These are phyloP conservation scores for Furcasterigmium furcatum DNA, from an alignment of 2,329 filamentous ascomycete species.

Conservation along the genomic window DNA sequence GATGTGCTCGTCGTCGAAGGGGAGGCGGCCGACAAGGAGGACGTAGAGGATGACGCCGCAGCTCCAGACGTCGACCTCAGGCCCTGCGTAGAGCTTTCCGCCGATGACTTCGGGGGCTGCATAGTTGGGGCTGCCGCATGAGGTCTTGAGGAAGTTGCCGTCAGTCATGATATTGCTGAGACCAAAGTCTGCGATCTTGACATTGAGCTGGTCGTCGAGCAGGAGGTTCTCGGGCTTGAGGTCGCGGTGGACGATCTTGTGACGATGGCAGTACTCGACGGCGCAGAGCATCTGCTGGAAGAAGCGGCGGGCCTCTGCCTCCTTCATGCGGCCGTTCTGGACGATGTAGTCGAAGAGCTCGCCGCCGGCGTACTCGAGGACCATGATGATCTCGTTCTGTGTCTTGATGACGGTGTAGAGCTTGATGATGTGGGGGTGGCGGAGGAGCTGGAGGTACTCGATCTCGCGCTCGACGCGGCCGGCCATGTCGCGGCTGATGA, in stretches of 20 bases:
- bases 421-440: constrained; percentile 99
- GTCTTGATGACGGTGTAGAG: constrained; percentile 98
- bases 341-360: constrained; percentile 99
- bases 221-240: constrained; percentile 96
- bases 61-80: constrained; percentile 98
- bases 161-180: constrained; percentile 99
- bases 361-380: constrained; percentile 93
- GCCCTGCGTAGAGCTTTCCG: constrained; percentile 94
- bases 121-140: constrained; percentile 97
- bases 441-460: constrained; percentile 90
- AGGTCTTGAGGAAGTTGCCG: constrained; percentile 97
- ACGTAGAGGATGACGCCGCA: constrained; percentile 89
- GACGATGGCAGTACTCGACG: constrained; percentile 96
- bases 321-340: constrained; percentile 85
- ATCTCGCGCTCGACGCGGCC: constrained; percentile 97
- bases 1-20: constrained; percentile 98
- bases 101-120: constrained; percentile 97
- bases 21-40: constrained; percentile 75
- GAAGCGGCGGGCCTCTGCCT: constrained; percentile 91
- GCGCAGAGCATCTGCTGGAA: constrained; percentile 99
- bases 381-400: constrained; percentile 94
- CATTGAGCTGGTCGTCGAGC: constrained; percentile 91
- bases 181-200: constrained; percentile 99
- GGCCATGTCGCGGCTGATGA: constrained; percentile 97
- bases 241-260: constrained; percentile 98